These are phyloP conservation scores for Lepidium didymum DNA, from an alignment of 345 rosid genomes.

Conservation along the genomic window DNA sequence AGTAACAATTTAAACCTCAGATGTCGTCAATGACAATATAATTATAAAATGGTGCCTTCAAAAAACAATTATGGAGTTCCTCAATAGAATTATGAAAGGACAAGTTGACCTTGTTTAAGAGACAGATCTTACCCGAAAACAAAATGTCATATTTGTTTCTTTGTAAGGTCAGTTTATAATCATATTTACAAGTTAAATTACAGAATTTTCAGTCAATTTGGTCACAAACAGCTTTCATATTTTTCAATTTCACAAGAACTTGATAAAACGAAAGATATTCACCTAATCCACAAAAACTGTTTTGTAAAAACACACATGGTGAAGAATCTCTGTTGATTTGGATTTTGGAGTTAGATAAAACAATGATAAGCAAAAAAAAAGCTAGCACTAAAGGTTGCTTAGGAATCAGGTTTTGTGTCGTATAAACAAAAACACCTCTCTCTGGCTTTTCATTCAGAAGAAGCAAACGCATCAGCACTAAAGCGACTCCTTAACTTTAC, in stretches of 20 bases:
- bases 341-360: background rate
- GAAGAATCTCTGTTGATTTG: background rate
- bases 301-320: background rate
- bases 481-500: constrained; percentile 26
- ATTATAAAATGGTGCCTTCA: background rate
- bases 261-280: background rate
- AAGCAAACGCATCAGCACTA: constrained; percentile 29
- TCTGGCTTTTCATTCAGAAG: constrained; percentile 23
- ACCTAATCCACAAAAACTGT: background rate
- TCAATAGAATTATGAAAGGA: background rate
- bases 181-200: background rate
- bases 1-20: background rate
- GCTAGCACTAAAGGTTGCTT: constrained; percentile 18
- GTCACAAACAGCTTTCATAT: background rate
- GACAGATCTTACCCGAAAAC: background rate
- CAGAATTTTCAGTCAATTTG: background rate
- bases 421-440: constrained; percentile 9
- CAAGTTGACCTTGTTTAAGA: background rate
- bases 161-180: background rate
- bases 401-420: constrained; percentile 22
- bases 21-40: background rate
- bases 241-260: background rate
- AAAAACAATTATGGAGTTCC: background rate
- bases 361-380: background rate
- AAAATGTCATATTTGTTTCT: background rate